Evolutionary conservation across 1,284 basidiomycete genomes (phyloP).

Genomic region (Ustilago shanxiensis): DNA sequence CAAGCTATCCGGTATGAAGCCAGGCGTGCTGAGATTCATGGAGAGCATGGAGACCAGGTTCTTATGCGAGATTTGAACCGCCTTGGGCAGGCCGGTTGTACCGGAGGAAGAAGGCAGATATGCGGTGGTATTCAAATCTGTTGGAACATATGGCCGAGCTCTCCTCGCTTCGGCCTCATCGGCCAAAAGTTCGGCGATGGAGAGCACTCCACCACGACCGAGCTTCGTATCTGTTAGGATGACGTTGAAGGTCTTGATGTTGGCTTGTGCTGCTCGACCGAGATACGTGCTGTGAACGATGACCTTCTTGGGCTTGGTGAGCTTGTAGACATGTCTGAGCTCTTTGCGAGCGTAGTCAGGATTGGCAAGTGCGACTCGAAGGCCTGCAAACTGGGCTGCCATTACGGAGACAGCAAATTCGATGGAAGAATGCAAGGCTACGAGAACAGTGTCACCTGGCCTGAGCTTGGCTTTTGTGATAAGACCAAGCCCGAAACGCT

Average conservation of each 20-base stretch:
- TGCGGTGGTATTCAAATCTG: conserved; percentile 23
- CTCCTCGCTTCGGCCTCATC: conserved; percentile 8
- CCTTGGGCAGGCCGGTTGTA: conserved; percentile 52
- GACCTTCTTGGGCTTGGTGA: conserved; percentile 47
- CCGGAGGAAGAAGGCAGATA: conserved; percentile 47
- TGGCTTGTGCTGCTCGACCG: conserved; percentile 24
- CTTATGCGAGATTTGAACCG: conserved; percentile 50
- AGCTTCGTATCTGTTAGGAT: conserved; percentile 28
- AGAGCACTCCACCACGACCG: conserved; percentile 30
- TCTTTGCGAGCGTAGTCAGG: conserved; percentile 42
- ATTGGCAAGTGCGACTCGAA: conserved; percentile 48
- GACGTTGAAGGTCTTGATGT: conserved; percentile 26
- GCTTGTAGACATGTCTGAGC: conserved; percentile 38
- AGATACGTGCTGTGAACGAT: conserved; percentile 34
- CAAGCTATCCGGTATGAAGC: conserved; percentile 15
- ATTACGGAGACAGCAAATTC: conserved; percentile 49
- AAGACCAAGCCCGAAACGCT: conserved; percentile 47
- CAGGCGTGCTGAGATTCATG: conserved; percentile 29
- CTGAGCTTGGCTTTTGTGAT: conserved; percentile 39
- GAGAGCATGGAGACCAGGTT: conserved; percentile 49
- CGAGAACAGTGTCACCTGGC: conserved; percentile 46
- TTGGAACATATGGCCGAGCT: conserved; percentile 17
- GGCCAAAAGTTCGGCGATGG: conserved; percentile 22
- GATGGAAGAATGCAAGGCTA: conserved; percentile 41
- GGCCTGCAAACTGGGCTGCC: conserved; percentile 47